phyloP scores from a whole-genome alignment of 83 land plant species.

The Thuja plicata region DNA sequence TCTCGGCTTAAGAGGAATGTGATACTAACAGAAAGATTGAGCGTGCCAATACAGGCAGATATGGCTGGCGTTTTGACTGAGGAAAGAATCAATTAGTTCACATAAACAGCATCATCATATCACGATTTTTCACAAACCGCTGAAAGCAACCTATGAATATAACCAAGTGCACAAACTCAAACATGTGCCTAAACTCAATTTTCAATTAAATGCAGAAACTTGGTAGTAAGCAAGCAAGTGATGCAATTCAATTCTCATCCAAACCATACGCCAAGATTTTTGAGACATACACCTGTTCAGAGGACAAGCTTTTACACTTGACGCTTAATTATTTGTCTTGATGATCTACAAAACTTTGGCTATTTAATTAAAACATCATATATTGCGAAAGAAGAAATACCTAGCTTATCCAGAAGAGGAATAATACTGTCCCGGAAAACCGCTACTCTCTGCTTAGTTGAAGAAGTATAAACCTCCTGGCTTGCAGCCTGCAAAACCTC shows the following conservation, averaged over 20 bases:
- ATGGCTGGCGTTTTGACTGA: background rate
- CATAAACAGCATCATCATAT: background rate
- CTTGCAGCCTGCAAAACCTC: slow-evolving; percentile 47
- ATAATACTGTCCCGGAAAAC: slow-evolving; percentile 57
- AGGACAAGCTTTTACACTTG: background rate
- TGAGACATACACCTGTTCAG: background rate
- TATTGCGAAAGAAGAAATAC: background rate
- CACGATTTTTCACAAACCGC: background rate
- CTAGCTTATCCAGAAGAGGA: slow-evolving; percentile 19
- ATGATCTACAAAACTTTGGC: background rate
- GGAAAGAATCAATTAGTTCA: background rate
- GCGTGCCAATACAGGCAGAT: background rate
- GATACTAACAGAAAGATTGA: background rate
- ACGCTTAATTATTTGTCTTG: background rate
- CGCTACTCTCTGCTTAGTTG: slow-evolving; percentile 66
- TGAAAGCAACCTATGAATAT: background rate
- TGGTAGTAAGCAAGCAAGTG: background rate
- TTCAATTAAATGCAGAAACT: background rate
- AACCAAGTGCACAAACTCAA: background rate
- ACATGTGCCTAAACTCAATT: background rate
- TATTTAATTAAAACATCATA: background rate
- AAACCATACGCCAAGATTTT: background rate
- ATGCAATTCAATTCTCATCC: background rate
- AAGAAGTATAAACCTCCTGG: slow-evolving; percentile 58
- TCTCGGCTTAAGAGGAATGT: background rate